Conservation (phyloP, 108 stramenopile species). For the Mayamaea pseudoterrestris region DNA sequence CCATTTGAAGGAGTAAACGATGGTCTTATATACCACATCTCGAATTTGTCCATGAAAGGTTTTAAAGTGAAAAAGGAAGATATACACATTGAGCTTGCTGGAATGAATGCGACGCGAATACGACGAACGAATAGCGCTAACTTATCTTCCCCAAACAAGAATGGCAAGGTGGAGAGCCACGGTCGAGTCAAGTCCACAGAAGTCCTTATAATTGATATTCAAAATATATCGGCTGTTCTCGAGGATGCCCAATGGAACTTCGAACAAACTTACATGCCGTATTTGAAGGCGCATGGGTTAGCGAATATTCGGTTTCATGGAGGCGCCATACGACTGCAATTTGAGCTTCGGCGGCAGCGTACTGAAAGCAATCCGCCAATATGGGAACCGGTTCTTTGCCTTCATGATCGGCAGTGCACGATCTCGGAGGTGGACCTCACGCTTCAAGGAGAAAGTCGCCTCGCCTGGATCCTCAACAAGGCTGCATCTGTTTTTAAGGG, state of each 20-base stretch:
- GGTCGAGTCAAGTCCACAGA: constrained; percentile 59
- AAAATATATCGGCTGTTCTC: constrained; percentile 67
- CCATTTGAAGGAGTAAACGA: constrained; percentile 83
- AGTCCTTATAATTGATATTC: constrained; percentile 74
- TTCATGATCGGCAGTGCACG: constrained; percentile 62
- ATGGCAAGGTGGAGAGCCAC: constrained; percentile 2
- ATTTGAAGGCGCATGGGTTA: constrained; percentile 71
- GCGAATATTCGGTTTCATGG: constrained; percentile 63
- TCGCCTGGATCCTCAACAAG: constrained; percentile 81
- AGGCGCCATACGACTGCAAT: constrained; percentile 69
- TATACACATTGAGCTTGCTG: constrained; percentile 76
- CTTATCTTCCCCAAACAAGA: neutral
- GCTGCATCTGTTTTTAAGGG: constrained; percentile 63
- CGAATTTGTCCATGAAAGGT: constrained; percentile 77
- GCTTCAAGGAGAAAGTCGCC: constrained; percentile 63
- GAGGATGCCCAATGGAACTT: constrained; percentile 77
- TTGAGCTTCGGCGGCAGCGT: constrained; percentile 60
- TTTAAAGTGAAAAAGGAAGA: constrained; percentile 83
- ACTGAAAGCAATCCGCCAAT: constrained; percentile 1
- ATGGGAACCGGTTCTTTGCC: constrained; percentile 81
- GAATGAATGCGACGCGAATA: constrained; percentile 63
- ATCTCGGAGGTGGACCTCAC: constrained; percentile 64
- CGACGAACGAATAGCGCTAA: neutral
- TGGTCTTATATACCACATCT: constrained; percentile 71
- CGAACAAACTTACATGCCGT: constrained; percentile 87